Evolutionary conservation across 371 early-diverging fungal species (phyloP), one percentile per base, ranked within the genome.

Genomic region (Cokeromyces recurvatus): DNA sequence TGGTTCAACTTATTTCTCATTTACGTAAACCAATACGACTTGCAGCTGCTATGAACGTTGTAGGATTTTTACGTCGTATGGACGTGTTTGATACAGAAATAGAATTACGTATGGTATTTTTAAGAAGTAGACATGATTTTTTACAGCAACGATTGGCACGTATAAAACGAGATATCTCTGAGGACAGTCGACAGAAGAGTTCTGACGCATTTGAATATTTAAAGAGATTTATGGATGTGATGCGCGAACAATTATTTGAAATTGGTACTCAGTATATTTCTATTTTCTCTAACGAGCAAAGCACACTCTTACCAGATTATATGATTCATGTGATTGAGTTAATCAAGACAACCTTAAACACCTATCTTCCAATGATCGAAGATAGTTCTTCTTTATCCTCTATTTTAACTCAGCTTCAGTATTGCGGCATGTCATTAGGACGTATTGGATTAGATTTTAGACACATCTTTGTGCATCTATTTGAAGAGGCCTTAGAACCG

Each of bases 401-500:
- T 3, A 48, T 90, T 14, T 58, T 85, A 32, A 85, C 87, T 1
- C 89, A 91, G 46, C 65, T 85, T n/a, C 87, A 88, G 76, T 91
- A 90, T 55, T 87, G 85, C 51, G 89, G 90, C 32, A 77, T 88
- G 74, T 87, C 88, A 7, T 70, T 91, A 36, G 86, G 87, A 25
- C 74, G 89, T 20, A 79, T 89, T 38, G 92, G 92, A 4, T 59
- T 86, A 20, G 92, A 91, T 61, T 85, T 90, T 46, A 74, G 92
- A 24, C 76, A 74, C 15, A 45, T 85, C 7, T 79, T 85, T 34
- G 78, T 77, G 1, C 50, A 63, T 5, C 51, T 69, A 12, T 88
- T 89, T 53, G 86, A 89, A 48, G 68, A 75, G 17, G 79, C 84
- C 0, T 62, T 87, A 23, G 68, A 72, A 35, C 66, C 76, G 2